phyloP scores from a whole-genome alignment of 192 early-diverging fungal genomes.

The Backusella macrospora region DNA sequence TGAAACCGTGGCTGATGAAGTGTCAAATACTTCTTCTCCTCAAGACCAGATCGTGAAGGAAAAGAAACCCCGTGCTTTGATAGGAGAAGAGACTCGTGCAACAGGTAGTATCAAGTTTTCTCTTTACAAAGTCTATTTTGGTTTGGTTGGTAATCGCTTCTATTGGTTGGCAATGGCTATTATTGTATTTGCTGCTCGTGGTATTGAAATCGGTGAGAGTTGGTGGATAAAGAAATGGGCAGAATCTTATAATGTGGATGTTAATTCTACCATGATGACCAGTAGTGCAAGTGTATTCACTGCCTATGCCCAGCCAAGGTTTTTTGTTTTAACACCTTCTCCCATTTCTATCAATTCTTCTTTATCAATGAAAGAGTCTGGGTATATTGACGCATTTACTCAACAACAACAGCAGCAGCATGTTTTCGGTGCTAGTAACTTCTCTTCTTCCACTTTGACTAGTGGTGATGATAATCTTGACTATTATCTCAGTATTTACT shows the following conservation, averaged over 20 bases:
- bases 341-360: neutral
- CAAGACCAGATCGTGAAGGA: neutral
- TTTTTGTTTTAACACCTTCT: neutral
- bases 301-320: neutral
- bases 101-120: conserved; percentile 76
- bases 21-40: neutral
- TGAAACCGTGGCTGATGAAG: neutral
- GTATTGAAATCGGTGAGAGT: conserved; percentile 58
- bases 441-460: no score
- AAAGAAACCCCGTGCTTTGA: conserved; percentile 43
- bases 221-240: conserved; percentile 71
- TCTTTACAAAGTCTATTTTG: conserved; percentile 81
- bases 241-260: conserved; percentile 16
- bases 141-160: conserved; percentile 58
- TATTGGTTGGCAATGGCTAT: conserved; percentile 63
- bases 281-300: neutral
- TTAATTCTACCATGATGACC: neutral
- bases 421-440: neutral
- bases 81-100: conserved; percentile 59
- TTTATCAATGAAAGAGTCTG: neutral
- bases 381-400: no score
- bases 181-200: conserved; percentile 45
- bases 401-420: neutral
- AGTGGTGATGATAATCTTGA: conserved; percentile 42
- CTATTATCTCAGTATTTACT: conserved; percentile 65